A percentile compares a stretch with the other conserved stretches of the same genome.
Evolutionary conservation across 805 yeast species (phyloP).

Genomic region (Brettanomyces sp.): DNA sequence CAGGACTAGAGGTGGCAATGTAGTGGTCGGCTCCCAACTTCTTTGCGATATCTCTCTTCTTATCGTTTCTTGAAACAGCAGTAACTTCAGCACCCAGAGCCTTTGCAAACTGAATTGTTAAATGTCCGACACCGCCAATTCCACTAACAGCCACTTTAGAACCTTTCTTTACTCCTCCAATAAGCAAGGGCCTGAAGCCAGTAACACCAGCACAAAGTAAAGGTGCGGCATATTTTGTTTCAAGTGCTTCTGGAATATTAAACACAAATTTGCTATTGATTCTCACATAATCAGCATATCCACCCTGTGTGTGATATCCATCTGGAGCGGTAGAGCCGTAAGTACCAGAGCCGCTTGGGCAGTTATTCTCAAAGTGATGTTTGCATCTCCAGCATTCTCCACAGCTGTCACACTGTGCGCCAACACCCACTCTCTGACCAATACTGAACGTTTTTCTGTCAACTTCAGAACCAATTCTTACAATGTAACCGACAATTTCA

Average conservation of each 20-base stretch:
- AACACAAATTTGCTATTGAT: conserved; percentile 36
- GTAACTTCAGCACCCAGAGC: conserved; percentile 54
- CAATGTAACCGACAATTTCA: conserved; percentile 37
- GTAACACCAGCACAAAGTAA: conserved; percentile 51
- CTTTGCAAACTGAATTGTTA: conserved; percentile 42
- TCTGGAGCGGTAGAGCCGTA: conserved; percentile 37
- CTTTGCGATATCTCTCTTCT: conserved; percentile 40
- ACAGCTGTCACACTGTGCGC: conserved; percentile 35
- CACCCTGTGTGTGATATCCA: conserved; percentile 38
- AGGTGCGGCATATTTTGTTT: conserved; percentile 37
- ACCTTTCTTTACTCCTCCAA: conserved; percentile 36
- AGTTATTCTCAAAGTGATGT: conserved; percentile 34
- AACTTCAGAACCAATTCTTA: conserved; percentile 30
- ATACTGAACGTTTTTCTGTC: conserved; percentile 23
- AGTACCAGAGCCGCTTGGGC: conserved; percentile 40
- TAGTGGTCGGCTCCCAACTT: conserved; percentile 45
- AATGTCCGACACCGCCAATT: conserved; percentile 38
- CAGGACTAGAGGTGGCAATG: conserved; percentile 42
- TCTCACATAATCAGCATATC: conserved; percentile 40
- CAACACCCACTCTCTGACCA: conserved; percentile 45
- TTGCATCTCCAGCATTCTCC: conserved; percentile 30
- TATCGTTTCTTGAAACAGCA: conserved; percentile 42
- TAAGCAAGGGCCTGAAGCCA: conserved; percentile 39
- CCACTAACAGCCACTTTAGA: conserved; percentile 41
- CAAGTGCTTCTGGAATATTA: conserved; percentile 37